A percentile compares a stretch with the other conserved stretches of the same genome.
Evolutionary conservation across 352 stramenopile species (phyloP).

Genomic region (Phytophthora ohioensis): DNA sequence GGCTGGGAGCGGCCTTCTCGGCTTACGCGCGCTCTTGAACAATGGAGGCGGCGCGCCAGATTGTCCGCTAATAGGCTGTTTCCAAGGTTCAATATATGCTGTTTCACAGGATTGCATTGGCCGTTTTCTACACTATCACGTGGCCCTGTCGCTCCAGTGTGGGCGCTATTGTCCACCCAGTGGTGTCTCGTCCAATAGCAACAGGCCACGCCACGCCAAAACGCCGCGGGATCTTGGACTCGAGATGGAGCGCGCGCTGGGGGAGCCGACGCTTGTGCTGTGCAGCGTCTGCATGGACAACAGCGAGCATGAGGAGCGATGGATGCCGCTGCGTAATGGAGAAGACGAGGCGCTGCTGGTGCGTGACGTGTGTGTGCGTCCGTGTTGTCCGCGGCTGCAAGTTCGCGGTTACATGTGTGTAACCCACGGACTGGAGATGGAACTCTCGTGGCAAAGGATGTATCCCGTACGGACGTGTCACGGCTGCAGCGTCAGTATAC

Average conservation of each 20-base stretch:
- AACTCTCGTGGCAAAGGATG: constrained; percentile 56
- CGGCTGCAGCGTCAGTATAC: constrained; percentile 55
- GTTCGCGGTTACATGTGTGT: constrained; percentile 64
- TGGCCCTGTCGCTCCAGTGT: constrained; percentile 15
- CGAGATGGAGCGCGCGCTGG: constrained; percentile 54
- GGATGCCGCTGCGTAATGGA: constrained; percentile 37
- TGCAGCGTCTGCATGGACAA: constrained; percentile 56
- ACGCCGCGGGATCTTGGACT: neutral
- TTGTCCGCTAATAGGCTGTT: constrained; percentile 8
- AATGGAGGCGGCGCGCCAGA: constrained; percentile 10
- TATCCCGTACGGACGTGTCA: constrained; percentile 57
- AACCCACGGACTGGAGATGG: constrained; percentile 56
- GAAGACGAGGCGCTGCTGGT: constrained; percentile 53
- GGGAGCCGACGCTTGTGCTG: constrained; percentile 66
- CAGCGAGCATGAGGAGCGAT: constrained; percentile 43
- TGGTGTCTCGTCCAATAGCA: constrained; percentile 18
- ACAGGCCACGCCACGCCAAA: constrained; percentile 4
- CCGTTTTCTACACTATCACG: constrained; percentile 23
- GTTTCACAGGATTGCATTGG: constrained; percentile 24
- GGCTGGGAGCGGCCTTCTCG: constrained; percentile 9
- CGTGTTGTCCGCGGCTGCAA: constrained; percentile 58
- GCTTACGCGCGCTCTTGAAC: constrained; percentile 18
- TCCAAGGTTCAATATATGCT: constrained; percentile 14
- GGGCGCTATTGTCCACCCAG: constrained; percentile 1
- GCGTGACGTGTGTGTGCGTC: constrained; percentile 66